These are phyloP conservation scores for Apiotrichum sp. DNA, from an alignment of 1,284 basidiomycete genomes.

Conservation along the genomic window DNA sequence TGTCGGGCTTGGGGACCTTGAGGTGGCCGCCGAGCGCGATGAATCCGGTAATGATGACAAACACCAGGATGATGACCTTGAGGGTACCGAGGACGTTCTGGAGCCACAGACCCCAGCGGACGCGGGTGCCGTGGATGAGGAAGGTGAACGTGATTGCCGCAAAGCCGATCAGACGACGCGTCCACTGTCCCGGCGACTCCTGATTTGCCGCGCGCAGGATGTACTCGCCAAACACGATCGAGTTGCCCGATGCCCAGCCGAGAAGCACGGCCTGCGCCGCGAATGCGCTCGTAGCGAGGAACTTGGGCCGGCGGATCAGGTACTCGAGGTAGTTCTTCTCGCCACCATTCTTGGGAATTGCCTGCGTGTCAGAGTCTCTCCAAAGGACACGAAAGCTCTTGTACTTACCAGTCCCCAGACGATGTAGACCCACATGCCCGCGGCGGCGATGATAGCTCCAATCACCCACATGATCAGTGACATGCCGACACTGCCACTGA, in stretches of 20 bases:
- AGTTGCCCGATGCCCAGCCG: conserved; percentile 16
- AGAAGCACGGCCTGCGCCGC: conserved; percentile 19
- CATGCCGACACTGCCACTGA: conserved; percentile 17
- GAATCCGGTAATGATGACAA: conserved; percentile 50
- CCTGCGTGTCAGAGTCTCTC: not conserved
- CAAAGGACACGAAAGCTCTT: too few relatives aligned
- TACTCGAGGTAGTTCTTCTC: conserved; percentile 26
- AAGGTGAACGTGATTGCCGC: conserved; percentile 12
- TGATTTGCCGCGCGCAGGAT: conserved; percentile 15
- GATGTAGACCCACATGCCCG: conserved; percentile 29
- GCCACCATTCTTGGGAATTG: conserved; percentile 20
- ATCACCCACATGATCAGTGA: conserved; percentile 27
- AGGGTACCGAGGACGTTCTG: conserved; percentile 10
- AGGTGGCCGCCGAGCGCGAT: conserved; percentile 53
- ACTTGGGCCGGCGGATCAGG: conserved; percentile 14
- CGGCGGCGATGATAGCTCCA: conserved; percentile 22
- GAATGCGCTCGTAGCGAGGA: conserved; percentile 15
- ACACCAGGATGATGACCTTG: conserved; percentile 7
- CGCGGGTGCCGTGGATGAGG: conserved; percentile 22
- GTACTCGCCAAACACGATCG: conserved; percentile 16
- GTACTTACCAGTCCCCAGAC: conserved; percentile 14
- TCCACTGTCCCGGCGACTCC: conserved; percentile 10
- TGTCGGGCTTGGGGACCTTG: conserved; percentile 50
- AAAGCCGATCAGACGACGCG: conserved; percentile 10
- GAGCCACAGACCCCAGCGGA: conserved; percentile 7